Evolutionary conservation across 495 filamentous ascomycete genomes (phyloP), one percentile per base, ranked within the genome.

Genomic region (Letharia lupina): DNA sequence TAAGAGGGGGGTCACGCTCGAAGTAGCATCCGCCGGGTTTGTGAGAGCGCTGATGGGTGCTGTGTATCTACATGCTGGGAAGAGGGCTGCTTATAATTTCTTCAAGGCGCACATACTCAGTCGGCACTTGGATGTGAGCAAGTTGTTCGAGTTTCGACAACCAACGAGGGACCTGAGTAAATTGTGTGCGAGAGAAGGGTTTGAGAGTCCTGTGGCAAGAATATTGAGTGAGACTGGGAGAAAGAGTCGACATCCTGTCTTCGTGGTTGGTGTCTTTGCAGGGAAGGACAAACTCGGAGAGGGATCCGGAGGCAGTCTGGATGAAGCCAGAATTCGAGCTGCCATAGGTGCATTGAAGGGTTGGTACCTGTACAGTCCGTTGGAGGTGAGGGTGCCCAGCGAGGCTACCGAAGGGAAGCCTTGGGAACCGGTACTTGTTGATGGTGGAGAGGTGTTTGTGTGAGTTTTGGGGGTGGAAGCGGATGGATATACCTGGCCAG

Each of bases 281-380:
- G 95, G 93, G 31, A 76, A 82, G 65, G 91, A 98, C 72, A 89
- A 91, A 82, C 79, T 98, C 59, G 93, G 94, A 62, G 93, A 98
- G 77, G 95, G 86, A 41, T 78, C 85, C 65, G 94, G 88, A 45
- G 75, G 84, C 60, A 90, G 82, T 77, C 78, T 98, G 65, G 76
- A 89, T 64, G 85, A 90, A 75, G 93, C 90, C 63, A 85, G 90
- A 69, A 80, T 81, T 56, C 81, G 89, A 72, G 94, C 94, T 18
- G 83, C 91, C 50, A 89, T 93, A 58, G 84, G 88, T 61, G 86
- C 93, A 23, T 78, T 98, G 70, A 96, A 96, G 80, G 81, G 84
- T 23, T 98, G 95, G 95, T 98, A 98, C 77, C 80, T 98, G 65
- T 98, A 98, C 77, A 90, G 85, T 74, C 94, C 94, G 15, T 65